Evolutionary conservation across 495 filamentous ascomycete genomes (phyloP).

Genomic region (Hyaloscypha hepaticicola): DNA sequence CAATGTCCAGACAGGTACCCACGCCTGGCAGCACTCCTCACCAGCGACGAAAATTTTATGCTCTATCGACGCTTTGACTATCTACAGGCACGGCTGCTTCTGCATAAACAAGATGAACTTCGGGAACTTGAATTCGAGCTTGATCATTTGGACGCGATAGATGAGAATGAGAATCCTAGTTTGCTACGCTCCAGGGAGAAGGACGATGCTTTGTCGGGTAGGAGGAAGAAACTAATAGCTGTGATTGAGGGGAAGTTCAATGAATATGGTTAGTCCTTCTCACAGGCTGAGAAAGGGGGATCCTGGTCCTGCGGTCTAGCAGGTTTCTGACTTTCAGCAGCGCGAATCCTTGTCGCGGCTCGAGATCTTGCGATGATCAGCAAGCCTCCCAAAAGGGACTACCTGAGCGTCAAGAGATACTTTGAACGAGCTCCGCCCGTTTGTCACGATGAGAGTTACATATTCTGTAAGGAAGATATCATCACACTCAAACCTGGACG

Average conservation of each 20-base stretch:
- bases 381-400: slow-evolving; percentile 29
- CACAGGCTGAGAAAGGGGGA: background rate
- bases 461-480: slow-evolving; percentile 38
- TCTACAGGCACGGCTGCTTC: slow-evolving; percentile 38
- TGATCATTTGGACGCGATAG: slow-evolving; percentile 31
- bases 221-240: slow-evolving; percentile 12
- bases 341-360: background rate
- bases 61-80: slow-evolving; percentile 39
- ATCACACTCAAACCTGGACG: slow-evolving; percentile 38
- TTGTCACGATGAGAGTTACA: slow-evolving; percentile 20
- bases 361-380: slow-evolving; percentile 6
- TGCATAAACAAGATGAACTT: slow-evolving; percentile 42
- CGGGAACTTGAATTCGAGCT: slow-evolving; percentile 35
- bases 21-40: slow-evolving; percentile 38
- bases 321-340: slow-evolving; percentile 5
- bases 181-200: slow-evolving; percentile 8
- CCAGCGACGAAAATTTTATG: slow-evolving; percentile 36
- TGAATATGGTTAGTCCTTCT: slow-evolving; percentile 20
- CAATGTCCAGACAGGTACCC: slow-evolving; percentile 39
- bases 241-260: slow-evolving; percentile 18
- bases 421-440: slow-evolving; percentile 31
- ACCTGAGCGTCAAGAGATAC: slow-evolving; percentile 34
- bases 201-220: background rate
- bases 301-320: no score
- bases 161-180: slow-evolving; percentile 17